Conservation (phyloP, 805 yeast species). For the Metschnikowia cubensis region DNA sequence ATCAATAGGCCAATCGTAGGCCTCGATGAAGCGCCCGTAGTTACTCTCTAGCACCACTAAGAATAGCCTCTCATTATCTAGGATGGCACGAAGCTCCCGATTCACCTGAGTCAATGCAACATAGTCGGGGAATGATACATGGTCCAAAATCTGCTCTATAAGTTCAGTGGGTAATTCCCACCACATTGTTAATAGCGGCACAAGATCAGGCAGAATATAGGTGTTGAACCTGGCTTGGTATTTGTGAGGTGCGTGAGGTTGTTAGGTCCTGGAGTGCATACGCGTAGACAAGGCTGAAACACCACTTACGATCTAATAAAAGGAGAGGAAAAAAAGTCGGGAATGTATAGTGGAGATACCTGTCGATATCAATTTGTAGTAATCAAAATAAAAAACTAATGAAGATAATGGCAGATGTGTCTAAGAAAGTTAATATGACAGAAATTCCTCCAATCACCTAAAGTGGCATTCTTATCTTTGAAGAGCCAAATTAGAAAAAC, state of each 20-base stretch:
- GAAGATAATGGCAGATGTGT: not conserved
- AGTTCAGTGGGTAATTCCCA: constrained; percentile 16
- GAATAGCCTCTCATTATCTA: constrained; percentile 8
- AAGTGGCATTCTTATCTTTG: not conserved
- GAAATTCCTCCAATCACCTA: not conserved
- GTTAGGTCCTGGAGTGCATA: not conserved
- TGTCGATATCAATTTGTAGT: too few relatives aligned
- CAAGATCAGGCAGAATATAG: not conserved
- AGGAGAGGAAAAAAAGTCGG: not conserved
- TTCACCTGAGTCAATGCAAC: constrained; percentile 13
- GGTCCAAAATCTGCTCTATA: constrained; percentile 9
- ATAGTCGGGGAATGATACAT: constrained; percentile 11
- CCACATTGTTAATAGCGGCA: constrained; percentile 8
- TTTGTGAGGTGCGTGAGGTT: not conserved
- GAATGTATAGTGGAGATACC: too few relatives aligned
- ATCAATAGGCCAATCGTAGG: constrained; percentile 8
- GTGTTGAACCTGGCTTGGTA: not conserved
- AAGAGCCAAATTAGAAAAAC: not conserved
- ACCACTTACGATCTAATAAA: not conserved
- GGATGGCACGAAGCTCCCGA: constrained; percentile 6
- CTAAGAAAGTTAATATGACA: not conserved
- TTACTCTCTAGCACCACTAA: constrained; percentile 8
- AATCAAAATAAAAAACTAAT: too few relatives aligned
- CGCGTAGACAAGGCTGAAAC: not conserved
- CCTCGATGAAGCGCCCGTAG: constrained; percentile 4